Evolutionary conservation across 139 green algal species (phyloP), one percentile per base, ranked within the genome.

Genomic region (Dunaliella sp.): DNA sequence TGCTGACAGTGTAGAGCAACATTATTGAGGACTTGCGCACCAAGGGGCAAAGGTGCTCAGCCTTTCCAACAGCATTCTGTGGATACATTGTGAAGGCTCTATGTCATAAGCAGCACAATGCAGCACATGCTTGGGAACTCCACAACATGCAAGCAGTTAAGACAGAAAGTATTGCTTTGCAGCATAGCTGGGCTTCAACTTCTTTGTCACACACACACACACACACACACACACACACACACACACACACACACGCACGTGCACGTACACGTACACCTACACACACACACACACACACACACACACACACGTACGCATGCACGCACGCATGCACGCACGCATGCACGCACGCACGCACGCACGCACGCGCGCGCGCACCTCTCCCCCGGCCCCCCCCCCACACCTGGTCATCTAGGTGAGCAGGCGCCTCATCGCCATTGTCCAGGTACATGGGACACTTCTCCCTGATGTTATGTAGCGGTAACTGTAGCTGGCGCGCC

Each of bases 391-490:
- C n/a, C n/a, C n/a, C n/a, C n/a, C n/a, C n/a, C 85, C 82, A 38
- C 76, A 88, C 83, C 86, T 91, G 80, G 3, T 90, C 34, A 58
- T 96, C 95, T 32, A 95, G 31, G 2, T 65, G 80, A 26, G 59
- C 31, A 35, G 90, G 81, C 0, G 91, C 82, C 36, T 91, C 82
- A 0, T 77, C 75, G 59, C 95, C 95, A 35, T 91, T 89, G 24
- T 81, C 82, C 57, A 94, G 86, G 84, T 95, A 95, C 35, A 98
- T 84, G 0, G 95, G 93, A 25, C 93, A 93, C 32, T 91, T 86
- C 26, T 83, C 88, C 77, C 89, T 86, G 80, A 99, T 98, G 38
- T 91, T 77, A 77, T 97, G 92, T 90, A 99, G 85, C 1, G 90
- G 89, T 3, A 97, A 78, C 35, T 88, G 87, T 82, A 97, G 85